Evolutionary conservation across 768 basidiomycete species (phyloP).

Genomic region (Rubroboletus satanas): DNA sequence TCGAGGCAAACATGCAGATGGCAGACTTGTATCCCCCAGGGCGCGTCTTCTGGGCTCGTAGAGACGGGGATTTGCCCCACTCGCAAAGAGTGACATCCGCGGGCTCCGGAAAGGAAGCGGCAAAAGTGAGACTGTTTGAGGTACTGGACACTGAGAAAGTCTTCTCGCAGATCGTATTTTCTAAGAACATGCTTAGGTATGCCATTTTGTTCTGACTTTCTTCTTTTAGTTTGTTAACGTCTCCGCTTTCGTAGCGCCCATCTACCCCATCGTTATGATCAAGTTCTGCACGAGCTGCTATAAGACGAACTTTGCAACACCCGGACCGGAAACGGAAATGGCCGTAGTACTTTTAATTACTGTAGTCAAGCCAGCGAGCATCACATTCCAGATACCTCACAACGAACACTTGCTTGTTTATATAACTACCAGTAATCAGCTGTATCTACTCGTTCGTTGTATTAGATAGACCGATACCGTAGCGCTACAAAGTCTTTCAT

Average conservation of each 20-base stretch:
- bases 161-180: slow-evolving; percentile 78
- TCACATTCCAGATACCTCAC: slow-evolving; percentile 10
- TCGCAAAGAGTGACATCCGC: slow-evolving; percentile 30
- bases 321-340: neutral
- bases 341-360: neutral
- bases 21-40: slow-evolving; percentile 73
- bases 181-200: slow-evolving; percentile 77
- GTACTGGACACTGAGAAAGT: slow-evolving; percentile 73
- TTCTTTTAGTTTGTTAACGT: neutral
- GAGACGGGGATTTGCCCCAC: slow-evolving; percentile 65
- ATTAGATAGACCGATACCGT: slow-evolving; percentile 11
- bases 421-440: neutral
- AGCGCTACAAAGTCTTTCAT: neutral
- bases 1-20: slow-evolving; percentile 81
- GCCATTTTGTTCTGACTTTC: slow-evolving; percentile 17
- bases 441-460: slow-evolving; percentile 17
- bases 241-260: slow-evolving; percentile 49
- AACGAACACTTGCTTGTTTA: neutral
- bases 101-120: slow-evolving; percentile 26
- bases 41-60: slow-evolving; percentile 73
- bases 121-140: slow-evolving; percentile 70
- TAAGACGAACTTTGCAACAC: slow-evolving; percentile 26
- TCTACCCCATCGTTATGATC: slow-evolving; percentile 78
- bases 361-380: neutral
- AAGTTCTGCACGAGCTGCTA: slow-evolving; percentile 64